These are phyloP conservation scores for Leccinellum albellum DNA, from an alignment of 768 basidiomycete species.

Conservation along the genomic window DNA sequence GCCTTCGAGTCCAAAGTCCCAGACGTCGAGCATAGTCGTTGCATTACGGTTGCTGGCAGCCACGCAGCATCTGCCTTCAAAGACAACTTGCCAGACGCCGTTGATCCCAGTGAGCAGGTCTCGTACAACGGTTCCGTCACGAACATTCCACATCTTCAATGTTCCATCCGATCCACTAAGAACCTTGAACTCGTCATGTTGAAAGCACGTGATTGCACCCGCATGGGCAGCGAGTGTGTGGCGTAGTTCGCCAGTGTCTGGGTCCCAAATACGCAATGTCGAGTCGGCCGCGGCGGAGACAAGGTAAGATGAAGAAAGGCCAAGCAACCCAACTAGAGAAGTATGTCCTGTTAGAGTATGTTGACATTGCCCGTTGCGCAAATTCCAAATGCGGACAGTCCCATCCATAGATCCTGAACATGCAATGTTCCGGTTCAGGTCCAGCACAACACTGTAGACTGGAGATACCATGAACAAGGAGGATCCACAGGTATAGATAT, in stretches of 20 bases:
- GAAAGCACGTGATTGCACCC: conserved; percentile 99
- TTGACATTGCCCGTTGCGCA: conserved; percentile 74
- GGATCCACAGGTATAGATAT: background rate
- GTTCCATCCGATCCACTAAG: conserved; percentile 94
- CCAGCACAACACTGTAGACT: conserved; percentile 96
- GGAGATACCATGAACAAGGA: conserved; percentile 11
- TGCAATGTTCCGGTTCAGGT: conserved; percentile 80
- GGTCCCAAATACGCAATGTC: conserved; percentile 92
- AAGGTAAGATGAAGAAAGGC: conserved; percentile 82
- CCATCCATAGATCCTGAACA: conserved; percentile 99
- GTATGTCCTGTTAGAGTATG: conserved; percentile 87
- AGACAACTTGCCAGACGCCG: conserved; percentile 97
- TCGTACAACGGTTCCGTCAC: conserved; percentile 79
- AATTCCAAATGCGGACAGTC: conserved; percentile 92
- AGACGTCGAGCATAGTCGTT: conserved; percentile 79
- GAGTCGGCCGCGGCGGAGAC: conserved; percentile 97
- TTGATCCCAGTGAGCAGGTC: conserved; percentile 89
- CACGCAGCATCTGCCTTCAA: conserved; percentile 91
- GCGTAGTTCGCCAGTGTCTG: conserved; percentile 72
- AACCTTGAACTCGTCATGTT: conserved; percentile 97
- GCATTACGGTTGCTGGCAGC: conserved; percentile 85
- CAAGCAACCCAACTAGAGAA: conserved; percentile 90
- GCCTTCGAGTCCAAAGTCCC: conserved; percentile 77
- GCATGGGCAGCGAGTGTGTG: conserved; percentile 87
- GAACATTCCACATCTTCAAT: conserved; percentile 96